Evolutionary conservation across 129 eudicot genomes (phyloP).

Genomic region (Flaveria ramosissima): DNA sequence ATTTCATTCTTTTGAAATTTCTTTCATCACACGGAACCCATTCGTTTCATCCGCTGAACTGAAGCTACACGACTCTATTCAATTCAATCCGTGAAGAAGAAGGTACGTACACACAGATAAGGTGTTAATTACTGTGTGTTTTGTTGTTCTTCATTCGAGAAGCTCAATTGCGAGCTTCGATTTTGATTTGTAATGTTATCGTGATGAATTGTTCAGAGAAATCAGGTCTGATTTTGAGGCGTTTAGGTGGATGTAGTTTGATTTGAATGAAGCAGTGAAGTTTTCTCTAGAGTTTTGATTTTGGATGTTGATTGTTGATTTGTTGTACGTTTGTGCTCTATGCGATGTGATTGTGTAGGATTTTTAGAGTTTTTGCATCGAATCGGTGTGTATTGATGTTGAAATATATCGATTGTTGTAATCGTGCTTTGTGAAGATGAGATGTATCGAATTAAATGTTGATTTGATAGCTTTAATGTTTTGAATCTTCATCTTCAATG

Average conservation of each 20-base stretch:
- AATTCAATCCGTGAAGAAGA: constrained; percentile 21
- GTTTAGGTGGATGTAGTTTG: not conserved
- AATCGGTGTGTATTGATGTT: not conserved
- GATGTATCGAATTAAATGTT: not conserved
- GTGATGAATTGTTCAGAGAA: not conserved
- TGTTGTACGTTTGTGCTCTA: not conserved
- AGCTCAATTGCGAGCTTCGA: constrained; percentile 5
- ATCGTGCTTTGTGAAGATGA: constrained; percentile 10
- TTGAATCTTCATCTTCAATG: not conserved
- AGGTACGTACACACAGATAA: not conserved
- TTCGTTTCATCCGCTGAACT: constrained; percentile 29
- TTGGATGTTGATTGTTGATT: constrained; percentile 2
- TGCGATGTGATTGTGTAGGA: not conserved
- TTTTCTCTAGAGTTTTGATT: not conserved
- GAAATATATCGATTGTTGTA: not conserved
- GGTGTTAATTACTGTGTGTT: not conserved
- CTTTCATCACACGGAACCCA: constrained; percentile 30
- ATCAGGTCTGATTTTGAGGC: constrained; percentile 20
- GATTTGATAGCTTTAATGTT: constrained; percentile 10
- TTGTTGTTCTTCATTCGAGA: not conserved
- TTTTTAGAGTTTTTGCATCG: constrained; percentile 16
- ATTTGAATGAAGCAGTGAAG: constrained; percentile 2
- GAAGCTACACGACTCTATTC: constrained; percentile 31
- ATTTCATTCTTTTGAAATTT: constrained; percentile 1
- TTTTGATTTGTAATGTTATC: constrained; percentile 11